A percentile compares a stretch with the other conserved stretches of the same genome.
These are phyloP conservation scores for Ehretia macrophylla DNA, from an alignment of 257 asterid species.

Conservation along the genomic window DNA sequence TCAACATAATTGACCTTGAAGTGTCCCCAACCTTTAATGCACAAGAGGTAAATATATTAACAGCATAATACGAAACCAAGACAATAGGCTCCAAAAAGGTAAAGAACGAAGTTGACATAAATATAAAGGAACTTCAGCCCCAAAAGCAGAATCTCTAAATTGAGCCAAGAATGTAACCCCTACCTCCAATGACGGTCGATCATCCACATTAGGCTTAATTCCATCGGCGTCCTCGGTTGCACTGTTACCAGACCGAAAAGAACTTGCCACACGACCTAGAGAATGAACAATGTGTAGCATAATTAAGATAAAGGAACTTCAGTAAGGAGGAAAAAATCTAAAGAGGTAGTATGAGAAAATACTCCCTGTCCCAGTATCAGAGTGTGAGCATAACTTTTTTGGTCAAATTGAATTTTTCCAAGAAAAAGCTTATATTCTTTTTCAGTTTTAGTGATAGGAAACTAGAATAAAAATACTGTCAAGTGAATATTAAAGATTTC, in stretches of 20 bases:
- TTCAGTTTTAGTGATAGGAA: too few relatives aligned
- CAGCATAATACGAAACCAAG: not conserved
- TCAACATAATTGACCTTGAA: not conserved
- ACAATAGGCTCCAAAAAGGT: not conserved
- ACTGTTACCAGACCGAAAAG: not conserved
- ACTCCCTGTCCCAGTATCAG: too few relatives aligned
- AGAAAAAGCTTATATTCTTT: too few relatives aligned
- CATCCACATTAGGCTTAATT: not conserved
- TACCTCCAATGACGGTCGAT: constrained; percentile 5
- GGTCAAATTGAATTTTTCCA: too few relatives aligned
- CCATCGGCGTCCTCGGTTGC: constrained; percentile 1
- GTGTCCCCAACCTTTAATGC: not conserved
- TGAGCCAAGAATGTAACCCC: not conserved
- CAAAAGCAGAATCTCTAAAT: not conserved
- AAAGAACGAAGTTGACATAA: not conserved
- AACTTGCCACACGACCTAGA: not conserved
- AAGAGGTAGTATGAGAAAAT: too few relatives aligned
- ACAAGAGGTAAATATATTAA: not conserved
- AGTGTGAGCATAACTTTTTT: too few relatives aligned
- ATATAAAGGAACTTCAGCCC: not conserved
- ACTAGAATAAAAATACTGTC: too few relatives aligned
- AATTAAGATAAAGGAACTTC: not conserved
- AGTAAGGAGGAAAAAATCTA: not conserved
- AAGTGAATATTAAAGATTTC: too few relatives aligned
- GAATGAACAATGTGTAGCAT: not conserved